Conservation (phyloP, 768 basidiomycete species). For the Dentipellis sp. region DNA sequence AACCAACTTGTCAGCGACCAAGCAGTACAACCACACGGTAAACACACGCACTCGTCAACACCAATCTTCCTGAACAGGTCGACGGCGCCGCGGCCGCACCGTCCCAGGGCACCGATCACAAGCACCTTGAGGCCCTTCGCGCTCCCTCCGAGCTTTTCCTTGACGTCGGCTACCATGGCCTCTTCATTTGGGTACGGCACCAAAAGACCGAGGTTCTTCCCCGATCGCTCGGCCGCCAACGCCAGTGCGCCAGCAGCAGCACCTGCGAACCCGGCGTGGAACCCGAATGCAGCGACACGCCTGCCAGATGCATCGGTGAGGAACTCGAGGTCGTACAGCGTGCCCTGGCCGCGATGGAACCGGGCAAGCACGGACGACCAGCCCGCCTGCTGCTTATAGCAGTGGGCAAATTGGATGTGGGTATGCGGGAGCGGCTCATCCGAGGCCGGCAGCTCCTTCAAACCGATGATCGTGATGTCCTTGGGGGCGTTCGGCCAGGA, state of each 20-base stretch:
- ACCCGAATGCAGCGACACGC: slow-evolving; percentile 96
- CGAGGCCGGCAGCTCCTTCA: slow-evolving; percentile 91
- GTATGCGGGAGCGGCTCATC: slow-evolving; percentile 81
- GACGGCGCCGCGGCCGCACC: slow-evolving; percentile 92
- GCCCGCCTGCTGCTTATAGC: slow-evolving; percentile 92
- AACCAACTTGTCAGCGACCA: not conserved
- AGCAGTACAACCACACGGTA: not conserved
- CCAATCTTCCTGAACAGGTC: slow-evolving; percentile 95
- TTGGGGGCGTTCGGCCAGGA: slow-evolving; percentile 80
- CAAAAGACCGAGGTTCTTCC: slow-evolving; percentile 53
- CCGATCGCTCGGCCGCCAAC: slow-evolving; percentile 54
- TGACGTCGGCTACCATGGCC: slow-evolving; percentile 76
- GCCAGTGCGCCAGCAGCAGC: slow-evolving; percentile 88
- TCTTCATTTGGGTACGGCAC: slow-evolving; percentile 78
- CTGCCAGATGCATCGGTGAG: slow-evolving; percentile 75
- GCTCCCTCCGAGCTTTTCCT: slow-evolving; percentile 50
- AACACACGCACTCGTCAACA: slow-evolving; percentile 69
- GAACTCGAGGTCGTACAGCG: slow-evolving; percentile 94
- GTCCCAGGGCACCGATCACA: slow-evolving; percentile 92
- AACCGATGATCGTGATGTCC: slow-evolving; percentile 76
- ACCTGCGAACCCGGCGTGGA: slow-evolving; percentile 97
- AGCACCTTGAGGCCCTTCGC: slow-evolving; percentile 75
- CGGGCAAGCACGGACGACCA: slow-evolving; percentile 83
- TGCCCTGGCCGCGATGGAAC: slow-evolving; percentile 76
- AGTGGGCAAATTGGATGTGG: slow-evolving; percentile 97